Evolutionary conservation across 805 yeast genomes (phyloP), one percentile per base, ranked within the genome.

Genomic region (Yarrowia sp.): DNA sequence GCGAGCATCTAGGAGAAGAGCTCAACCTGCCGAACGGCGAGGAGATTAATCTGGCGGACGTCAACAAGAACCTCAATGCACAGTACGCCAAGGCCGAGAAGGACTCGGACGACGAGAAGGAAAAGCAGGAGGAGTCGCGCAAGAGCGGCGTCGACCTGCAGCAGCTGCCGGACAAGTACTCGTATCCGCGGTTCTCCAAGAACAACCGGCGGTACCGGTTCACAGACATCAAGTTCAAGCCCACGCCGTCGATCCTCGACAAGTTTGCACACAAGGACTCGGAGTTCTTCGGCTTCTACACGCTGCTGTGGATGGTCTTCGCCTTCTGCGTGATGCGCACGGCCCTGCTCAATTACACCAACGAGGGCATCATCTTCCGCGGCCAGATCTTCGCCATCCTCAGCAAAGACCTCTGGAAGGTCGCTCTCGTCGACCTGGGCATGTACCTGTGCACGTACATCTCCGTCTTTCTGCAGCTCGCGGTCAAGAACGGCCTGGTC

Each of bases 401-500:
- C 76, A 69, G 78, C 18, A 78, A 80, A 18, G 92, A 90, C 66
- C 62, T 93, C 12, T 65, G 82, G 55, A 80, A 81, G 65, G 86
- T 94, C 22, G 97, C 85, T 0, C 64, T 86, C 9, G 83, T 89
- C 1, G 99, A 94, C 72, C 72, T 86, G 19, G 68, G 73, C 53
- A 86, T 94, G 92, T 94, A 92, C 70, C 64, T 86, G 16, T 70
- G 84, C 38, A 81, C 83, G 49, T 94, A 87, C 69, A 72, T 85
- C 29, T 80, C 85, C 1, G 84, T 81, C 46, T 68, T 77, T 4
- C 68, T 90, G 49, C 98, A 93, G 68, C 65, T 72, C 63, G 72
- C 78, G 14, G 79, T 88, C 61, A 78, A 77, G 61, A 63, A 71
- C 1, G 76, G 77, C 2, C 67, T 67, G 18, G 67, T 90, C 24